Evolutionary conservation across 306 rosid species (phyloP), one percentile per base, ranked within the genome.

Genomic region (Malus asiatica): DNA sequence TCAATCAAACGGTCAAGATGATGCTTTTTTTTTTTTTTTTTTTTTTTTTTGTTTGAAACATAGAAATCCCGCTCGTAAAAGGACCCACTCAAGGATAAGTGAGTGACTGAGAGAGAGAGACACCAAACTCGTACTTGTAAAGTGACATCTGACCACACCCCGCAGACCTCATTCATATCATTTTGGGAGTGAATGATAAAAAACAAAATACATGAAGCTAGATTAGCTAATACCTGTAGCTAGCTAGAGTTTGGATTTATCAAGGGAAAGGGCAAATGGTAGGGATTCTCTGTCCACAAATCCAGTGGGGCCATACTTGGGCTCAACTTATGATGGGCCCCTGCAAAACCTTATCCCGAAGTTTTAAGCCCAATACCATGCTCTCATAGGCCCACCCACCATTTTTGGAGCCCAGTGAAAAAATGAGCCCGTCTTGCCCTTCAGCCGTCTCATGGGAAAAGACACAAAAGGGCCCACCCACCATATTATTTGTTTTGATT

Each of bases 61-160:
- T 35, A 2, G 0, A 1, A 0, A 35, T 35, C 8, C 1, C 8
- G 0, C 8, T 35, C 6, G 2, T 35, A 6, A 35, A 35, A 35
- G 0, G 40, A 35, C 1, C 40, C 8, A 2, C 40, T 35, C 0
- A 35, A 35, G 8, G 10, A 1, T 38, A 38, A 38, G 23, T 18
- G 1, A 25, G 8, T 23, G 64, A n/a, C 3, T 0, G 64, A 11
- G 64, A 59, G 29, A 10, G 19, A 25, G 8, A 27, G 19, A 13
- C 2, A 58, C 29, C 23, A 58, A n/a, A 10, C 16, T 60, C 4
- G 66, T 25, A 60, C 65, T 5, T 60, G 19, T 25, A 60, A 60
- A 22, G 33, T 25, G 19, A 25, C 65, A 60, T 22, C 1, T n/a
- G 29, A 57, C 27, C 25, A 57, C 6, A 57, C 29, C 29, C 62